Evolutionary conservation across 768 basidiomycete genomes (phyloP), one percentile per base, ranked within the genome.

Genomic region (Harrya chromipes): DNA sequence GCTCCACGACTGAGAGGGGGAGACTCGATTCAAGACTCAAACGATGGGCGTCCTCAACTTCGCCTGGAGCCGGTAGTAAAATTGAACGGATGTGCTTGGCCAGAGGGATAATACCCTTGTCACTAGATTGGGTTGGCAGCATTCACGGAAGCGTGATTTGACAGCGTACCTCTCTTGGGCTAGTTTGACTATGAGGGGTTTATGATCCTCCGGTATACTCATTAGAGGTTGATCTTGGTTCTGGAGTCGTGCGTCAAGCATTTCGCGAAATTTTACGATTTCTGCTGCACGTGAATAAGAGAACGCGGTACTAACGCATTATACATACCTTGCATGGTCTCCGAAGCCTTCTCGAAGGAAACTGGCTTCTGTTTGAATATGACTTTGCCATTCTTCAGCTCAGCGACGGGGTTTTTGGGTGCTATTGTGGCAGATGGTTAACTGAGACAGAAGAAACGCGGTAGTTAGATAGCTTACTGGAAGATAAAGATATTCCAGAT

Each of bases 341-440:
- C 87, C 6, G 85, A 86, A 58, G 82, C 75, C 65, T 89, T 90
- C 69, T 90, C 87, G 42, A 88, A 80, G 0, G 85, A 80, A 29
- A 84, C 60, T 14, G 77, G 69, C 67, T 88, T 91, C 73, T 92
- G 90, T 66, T 78, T 87, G 61, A 90, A 83, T 11, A 80, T 55
- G 4, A 87, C 78, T 64, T 84, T 92, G 19, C 87, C 88, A 64
- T 86, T 88, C 74, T 80, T 88, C 13, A 90, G 62, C 52, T 90
- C 87, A 4, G 77, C 79, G 14, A 84, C 67, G 7, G 70, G 55
- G 1, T 68, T 47, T 61, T 73, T 81, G 42, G 69, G 69, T 35
- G 60, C 64, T 63, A 71, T 70, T 34, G 66, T 72, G 58, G 56
- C 33, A 40, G 46, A 40, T 24, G 19, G 38, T 50, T 26, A 23